These are phyloP conservation scores for Sphaerulina vaccinii DNA, from an alignment of 2,329 filamentous ascomycete genomes.

Conservation along the genomic window DNA sequence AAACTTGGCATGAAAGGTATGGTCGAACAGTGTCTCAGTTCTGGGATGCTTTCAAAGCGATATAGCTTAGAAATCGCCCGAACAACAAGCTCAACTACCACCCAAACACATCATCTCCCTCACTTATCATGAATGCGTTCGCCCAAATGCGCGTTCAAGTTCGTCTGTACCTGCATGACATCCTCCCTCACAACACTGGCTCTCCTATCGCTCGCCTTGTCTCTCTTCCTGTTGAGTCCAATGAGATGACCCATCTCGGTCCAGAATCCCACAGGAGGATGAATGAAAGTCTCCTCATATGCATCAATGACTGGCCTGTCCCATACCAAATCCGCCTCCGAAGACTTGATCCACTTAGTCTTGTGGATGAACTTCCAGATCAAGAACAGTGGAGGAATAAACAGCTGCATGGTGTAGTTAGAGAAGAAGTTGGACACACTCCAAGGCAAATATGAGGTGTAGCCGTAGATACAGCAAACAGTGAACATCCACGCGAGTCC, in stretches of 20 bases:
- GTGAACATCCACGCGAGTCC: conserved; percentile 34
- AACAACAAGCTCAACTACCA: too few species aligned
- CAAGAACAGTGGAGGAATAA: conserved; percentile 29
- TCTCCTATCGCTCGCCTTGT: conserved; percentile 15
- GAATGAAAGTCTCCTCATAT: conserved; percentile 54
- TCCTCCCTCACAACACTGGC: conserved; percentile 14
- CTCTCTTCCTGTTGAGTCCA: conserved; percentile 31
- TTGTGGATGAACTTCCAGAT: conserved; percentile 62
- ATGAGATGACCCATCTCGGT: conserved; percentile 50
- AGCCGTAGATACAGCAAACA: conserved; percentile 55
- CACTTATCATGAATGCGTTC: too few species aligned
- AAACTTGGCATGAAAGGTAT: too few species aligned
- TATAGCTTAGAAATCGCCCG: too few species aligned
- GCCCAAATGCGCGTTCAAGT: conserved; percentile 11
- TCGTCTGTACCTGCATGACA: conserved; percentile 16
- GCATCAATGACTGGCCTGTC: conserved; percentile 58
- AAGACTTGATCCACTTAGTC: conserved; percentile 55
- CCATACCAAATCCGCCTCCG: conserved; percentile 61
- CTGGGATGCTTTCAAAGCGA: too few species aligned
- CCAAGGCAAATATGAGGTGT: conserved; percentile 52
- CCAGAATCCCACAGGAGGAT: conserved; percentile 54
- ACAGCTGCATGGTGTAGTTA: conserved; percentile 47
- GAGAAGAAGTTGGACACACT: conserved; percentile 46
- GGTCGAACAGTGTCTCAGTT: too few species aligned
- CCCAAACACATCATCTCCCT: too few species aligned